phyloP scores from a whole-genome alignment of 129 eudicot genomes.

The Flaveria brownii region DNA sequence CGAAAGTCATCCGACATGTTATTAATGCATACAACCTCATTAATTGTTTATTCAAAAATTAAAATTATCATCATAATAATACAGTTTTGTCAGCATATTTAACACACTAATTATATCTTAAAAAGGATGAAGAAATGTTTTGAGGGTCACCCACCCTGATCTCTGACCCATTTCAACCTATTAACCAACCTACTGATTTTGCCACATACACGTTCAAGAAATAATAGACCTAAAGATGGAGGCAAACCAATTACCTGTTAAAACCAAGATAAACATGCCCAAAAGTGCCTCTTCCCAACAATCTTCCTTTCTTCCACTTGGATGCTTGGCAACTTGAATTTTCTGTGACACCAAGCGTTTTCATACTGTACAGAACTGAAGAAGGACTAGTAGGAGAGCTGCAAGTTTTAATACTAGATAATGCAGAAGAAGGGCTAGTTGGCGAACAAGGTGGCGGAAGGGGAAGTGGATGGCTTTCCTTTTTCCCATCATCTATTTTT shows the following conservation, averaged over 20 bases:
- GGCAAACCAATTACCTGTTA: slow-evolving; percentile 47
- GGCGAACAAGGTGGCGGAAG: slow-evolving; percentile 53
- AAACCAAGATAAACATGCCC: slow-evolving; percentile 93
- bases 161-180: too few species aligned
- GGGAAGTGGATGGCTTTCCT: slow-evolving; percentile 70
- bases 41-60: too few species aligned
- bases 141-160: too few species aligned
- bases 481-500: slow-evolving; percentile 62
- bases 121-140: too few species aligned
- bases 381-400: slow-evolving; percentile 69
- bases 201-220: neutral
- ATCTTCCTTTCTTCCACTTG: slow-evolving; percentile 85
- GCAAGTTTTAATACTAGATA: slow-evolving; percentile 45
- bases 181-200: too few species aligned
- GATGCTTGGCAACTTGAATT: slow-evolving; percentile 40
- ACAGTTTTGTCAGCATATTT: too few species aligned
- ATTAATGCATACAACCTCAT: too few species aligned
- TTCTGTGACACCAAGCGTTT: slow-evolving; percentile 46
- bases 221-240: neutral
- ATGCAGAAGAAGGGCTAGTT: slow-evolving; percentile 29
- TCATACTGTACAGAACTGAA: slow-evolving; percentile 51
- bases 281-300: slow-evolving; percentile 89
- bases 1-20: too few species aligned
- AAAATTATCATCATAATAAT: too few species aligned
- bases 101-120: too few species aligned